phyloP scores from a whole-genome alignment of 306 rosid genomes.

The Sindora glabra region DNA sequence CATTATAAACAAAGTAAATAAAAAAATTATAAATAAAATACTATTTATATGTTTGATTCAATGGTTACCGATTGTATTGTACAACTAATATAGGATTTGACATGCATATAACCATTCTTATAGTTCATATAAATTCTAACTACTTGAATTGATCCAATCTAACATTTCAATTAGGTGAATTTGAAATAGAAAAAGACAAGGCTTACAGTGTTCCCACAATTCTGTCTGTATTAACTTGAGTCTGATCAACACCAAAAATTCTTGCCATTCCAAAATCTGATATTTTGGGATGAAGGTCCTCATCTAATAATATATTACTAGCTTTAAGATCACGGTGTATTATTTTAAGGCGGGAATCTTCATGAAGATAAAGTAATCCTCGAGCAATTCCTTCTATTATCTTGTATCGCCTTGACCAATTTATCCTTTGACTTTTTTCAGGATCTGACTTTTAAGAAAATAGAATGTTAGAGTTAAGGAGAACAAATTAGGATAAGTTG shows the following conservation, averaged over 20 bases:
- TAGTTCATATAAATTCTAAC: too few species aligned
- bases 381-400: slow-evolving; percentile 23
- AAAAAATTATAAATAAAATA: too few species aligned
- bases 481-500: too few species aligned
- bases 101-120: too few species aligned
- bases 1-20: not conserved
- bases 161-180: too few species aligned
- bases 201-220: slow-evolving; percentile 37
- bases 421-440: not conserved
- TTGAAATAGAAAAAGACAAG: not conserved
- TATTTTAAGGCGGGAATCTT: slow-evolving; percentile 33
- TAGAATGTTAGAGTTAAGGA: too few species aligned
- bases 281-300: slow-evolving; percentile 27
- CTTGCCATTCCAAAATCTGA: slow-evolving; percentile 41
- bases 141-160: too few species aligned
- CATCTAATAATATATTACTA: slow-evolving; percentile 27
- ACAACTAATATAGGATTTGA: too few species aligned
- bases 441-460: too few species aligned
- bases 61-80: too few species aligned
- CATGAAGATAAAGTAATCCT: slow-evolving; percentile 30
- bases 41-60: too few species aligned
- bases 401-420: slow-evolving; percentile 25
- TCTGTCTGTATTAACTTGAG: slow-evolving; percentile 11
- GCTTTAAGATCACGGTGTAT: slow-evolving; percentile 43
- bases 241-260: slow-evolving; percentile 16